Percentiles rank a stretch among this genome's conserved stretches.
Evolutionary conservation across 495 filamentous ascomycete genomes (phyloP).

Genomic region (Xylaria curta): DNA sequence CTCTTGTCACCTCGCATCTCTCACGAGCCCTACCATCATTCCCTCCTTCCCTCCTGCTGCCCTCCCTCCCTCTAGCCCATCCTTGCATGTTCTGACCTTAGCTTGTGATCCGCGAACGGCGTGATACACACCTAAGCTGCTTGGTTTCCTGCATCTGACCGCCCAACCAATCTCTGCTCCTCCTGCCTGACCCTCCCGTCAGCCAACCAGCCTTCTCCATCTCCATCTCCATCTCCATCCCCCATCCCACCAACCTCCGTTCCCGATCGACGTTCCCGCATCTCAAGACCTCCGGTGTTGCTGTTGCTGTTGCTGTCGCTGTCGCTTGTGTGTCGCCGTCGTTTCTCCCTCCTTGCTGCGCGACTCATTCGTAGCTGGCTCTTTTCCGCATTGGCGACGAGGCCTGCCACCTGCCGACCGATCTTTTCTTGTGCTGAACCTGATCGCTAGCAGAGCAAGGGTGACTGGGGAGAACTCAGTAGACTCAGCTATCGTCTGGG

Average conservation of each 20-base stretch:
- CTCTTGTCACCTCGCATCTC: constrained; percentile 1
- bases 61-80: background rate
- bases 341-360: constrained; percentile 10
- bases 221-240: constrained; percentile 25
- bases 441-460: background rate
- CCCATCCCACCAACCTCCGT: constrained; percentile 15
- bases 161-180: constrained; percentile 36
- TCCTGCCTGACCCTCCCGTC: constrained; percentile 35
- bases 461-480: background rate
- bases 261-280: constrained; percentile 25
- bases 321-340: background rate
- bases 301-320: too few relatives aligned
- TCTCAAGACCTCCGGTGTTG: constrained; percentile 6
- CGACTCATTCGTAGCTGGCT: background rate
- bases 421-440: background rate
- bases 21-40: constrained; percentile 1
- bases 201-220: constrained; percentile 40
- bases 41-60: too few relatives aligned
- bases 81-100: constrained; percentile 26
- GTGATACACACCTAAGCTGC: constrained; percentile 29
- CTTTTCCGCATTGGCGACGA: background rate
- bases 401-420: background rate
- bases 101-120: constrained; percentile 27
- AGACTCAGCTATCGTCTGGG: constrained; percentile 18
- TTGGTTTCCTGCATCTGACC: constrained; percentile 43